Evolutionary conservation across 768 basidiomycete species (phyloP).

Genomic region (Solioccasus polychromus): DNA sequence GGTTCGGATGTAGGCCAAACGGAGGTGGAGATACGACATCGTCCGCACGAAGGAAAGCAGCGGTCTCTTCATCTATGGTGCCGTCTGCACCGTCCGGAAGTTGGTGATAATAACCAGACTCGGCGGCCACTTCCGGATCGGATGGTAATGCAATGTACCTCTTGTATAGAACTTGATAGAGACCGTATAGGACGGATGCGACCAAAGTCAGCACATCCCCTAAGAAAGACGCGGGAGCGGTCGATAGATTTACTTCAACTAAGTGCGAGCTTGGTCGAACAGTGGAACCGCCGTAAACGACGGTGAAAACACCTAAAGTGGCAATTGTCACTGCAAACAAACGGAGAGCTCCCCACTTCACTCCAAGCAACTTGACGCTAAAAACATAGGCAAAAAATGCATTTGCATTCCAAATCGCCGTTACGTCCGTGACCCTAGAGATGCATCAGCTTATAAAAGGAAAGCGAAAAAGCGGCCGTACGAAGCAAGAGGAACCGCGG

Average conservation of each 20-base stretch:
- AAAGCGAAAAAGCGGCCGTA: conserved; percentile 35
- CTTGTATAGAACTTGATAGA: conserved; percentile 87
- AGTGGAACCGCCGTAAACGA: conserved; percentile 75
- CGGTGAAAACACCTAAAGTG: conserved; percentile 72
- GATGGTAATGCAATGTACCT: conserved; percentile 67
- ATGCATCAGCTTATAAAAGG: conserved; percentile 6
- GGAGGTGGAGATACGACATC: conserved; percentile 58
- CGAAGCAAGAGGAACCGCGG: conserved; percentile 67
- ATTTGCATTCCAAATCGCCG: conserved; percentile 85
- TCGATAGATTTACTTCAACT: neutral
- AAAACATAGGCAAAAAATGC: conserved; percentile 91
- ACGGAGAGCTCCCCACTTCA: conserved; percentile 61
- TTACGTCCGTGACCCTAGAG: conserved; percentile 76
- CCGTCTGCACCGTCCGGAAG: conserved; percentile 40
- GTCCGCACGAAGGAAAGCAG: conserved; percentile 19
- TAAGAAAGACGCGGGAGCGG: conserved; percentile 51
- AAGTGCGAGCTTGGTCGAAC: conserved; percentile 21
- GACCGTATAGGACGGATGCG: conserved; percentile 68
- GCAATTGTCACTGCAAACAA: conserved; percentile 76
- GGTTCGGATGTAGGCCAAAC: conserved; percentile 82
- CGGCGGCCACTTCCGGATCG: conserved; percentile 50
- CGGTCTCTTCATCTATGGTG: conserved; percentile 18
- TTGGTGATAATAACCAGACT: conserved; percentile 41
- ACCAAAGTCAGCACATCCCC: conserved; percentile 74
- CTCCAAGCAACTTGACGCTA: conserved; percentile 65